Percentiles rank a stretch among this genome's conserved stretches.
These are phyloP conservation scores for Sesbania bispinosa DNA, from an alignment of 306 rosid genomes.

Conservation along the genomic window DNA sequence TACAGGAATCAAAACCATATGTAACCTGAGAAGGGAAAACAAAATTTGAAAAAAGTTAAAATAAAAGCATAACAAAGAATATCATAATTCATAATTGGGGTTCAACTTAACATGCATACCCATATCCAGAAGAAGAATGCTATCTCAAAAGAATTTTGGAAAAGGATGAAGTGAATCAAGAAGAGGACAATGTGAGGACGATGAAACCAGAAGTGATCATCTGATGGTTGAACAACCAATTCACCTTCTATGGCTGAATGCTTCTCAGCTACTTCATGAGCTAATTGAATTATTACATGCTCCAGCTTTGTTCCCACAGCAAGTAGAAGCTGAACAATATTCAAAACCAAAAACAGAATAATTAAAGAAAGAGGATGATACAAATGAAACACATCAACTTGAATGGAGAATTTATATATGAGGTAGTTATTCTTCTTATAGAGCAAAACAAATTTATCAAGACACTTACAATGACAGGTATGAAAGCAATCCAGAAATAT, in stretches of 20 bases:
- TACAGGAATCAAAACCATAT: conserved; percentile 75
- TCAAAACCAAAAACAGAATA: neutral
- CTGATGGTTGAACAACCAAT: conserved; percentile 76
- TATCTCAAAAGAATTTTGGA: conserved; percentile 94
- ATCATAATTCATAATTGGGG: neutral
- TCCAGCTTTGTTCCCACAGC: conserved; percentile 88
- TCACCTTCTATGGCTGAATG: conserved; percentile 80
- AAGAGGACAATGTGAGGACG: conserved; percentile 70
- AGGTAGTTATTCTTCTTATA: no score
- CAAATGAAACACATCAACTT: neutral
- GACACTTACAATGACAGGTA: conserved; percentile 75
- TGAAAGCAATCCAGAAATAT: conserved; percentile 90
- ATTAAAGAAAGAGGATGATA: neutral
- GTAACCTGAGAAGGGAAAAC: conserved; percentile 41
- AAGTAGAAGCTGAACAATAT: conserved; percentile 59
- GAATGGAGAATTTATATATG: neutral
- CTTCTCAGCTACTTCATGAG: conserved; percentile 87
- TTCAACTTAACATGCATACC: conserved; percentile 41
- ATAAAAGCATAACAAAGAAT: neutral
- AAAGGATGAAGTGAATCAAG: conserved; percentile 86
- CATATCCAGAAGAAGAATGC: conserved; percentile 83
- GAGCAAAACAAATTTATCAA: neutral
- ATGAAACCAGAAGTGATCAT: conserved; percentile 81
- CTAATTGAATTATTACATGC: conserved; percentile 77
- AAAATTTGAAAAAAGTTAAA: neutral